These are phyloP conservation scores for Thalassiosira sp. DNA, from an alignment of 352 stramenopile species.

Conservation along the genomic window DNA sequence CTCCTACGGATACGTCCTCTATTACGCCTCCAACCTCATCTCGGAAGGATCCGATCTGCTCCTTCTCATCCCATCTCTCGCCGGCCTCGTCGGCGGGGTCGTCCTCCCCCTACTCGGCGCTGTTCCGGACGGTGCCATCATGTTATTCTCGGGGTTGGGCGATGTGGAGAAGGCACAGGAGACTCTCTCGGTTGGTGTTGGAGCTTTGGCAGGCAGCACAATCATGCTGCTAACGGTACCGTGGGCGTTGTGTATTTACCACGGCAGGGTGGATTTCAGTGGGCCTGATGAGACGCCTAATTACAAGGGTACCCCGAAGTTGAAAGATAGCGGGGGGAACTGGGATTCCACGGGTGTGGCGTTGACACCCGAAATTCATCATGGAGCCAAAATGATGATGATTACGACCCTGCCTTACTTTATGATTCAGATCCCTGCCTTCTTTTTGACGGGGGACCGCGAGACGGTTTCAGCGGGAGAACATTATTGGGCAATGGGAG, in stretches of 20 bases:
- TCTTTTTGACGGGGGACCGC: slow-evolving; percentile 86
- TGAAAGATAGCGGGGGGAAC: no score
- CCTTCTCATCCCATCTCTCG: slow-evolving; percentile 92
- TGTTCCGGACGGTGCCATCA: slow-evolving; percentile 96
- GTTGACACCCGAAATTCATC: slow-evolving; percentile 85
- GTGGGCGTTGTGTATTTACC: slow-evolving; percentile 91
- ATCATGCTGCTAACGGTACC: slow-evolving; percentile 99
- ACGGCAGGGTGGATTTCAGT: slow-evolving; percentile 92
- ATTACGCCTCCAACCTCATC: slow-evolving; percentile 96
- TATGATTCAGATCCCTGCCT: slow-evolving; percentile 91
- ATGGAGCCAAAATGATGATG: slow-evolving; percentile 90
- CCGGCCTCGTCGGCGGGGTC: slow-evolving; percentile 94
- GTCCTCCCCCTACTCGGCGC: slow-evolving; percentile 96
- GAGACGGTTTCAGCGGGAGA: slow-evolving; percentile 87
- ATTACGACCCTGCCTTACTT: slow-evolving; percentile 93
- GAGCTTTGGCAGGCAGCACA: slow-evolving; percentile 96
- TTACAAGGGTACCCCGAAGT: slow-evolving; percentile 88
- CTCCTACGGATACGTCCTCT: slow-evolving; percentile 96
- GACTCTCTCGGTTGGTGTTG: slow-evolving; percentile 95
- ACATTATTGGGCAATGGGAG: slow-evolving; percentile 88
- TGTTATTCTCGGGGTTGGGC: slow-evolving; percentile 94
- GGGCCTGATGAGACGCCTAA: slow-evolving; percentile 53
- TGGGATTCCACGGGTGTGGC: slow-evolving; percentile 59
- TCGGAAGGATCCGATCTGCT: slow-evolving; percentile 97
- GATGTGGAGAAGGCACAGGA: slow-evolving; percentile 89